Evolutionary conservation across 176 grass and related monocot genomes (phyloP).

Genomic region (Pharus latifolius): DNA sequence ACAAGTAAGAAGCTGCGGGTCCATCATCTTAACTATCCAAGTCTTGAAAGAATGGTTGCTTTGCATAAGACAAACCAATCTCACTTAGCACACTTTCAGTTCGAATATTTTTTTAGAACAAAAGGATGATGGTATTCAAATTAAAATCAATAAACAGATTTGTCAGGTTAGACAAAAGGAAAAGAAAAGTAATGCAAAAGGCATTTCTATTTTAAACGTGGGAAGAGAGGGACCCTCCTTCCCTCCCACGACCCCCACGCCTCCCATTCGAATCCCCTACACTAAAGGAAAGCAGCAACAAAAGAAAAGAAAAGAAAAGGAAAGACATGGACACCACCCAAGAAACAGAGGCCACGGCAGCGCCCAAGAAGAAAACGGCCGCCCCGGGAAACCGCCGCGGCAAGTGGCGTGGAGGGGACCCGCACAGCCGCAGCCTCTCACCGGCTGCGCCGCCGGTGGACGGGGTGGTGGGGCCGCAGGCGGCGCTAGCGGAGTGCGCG

Average conservation of each 20-base stretch:
- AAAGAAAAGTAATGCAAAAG: neutral
- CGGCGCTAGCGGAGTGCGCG: constrained; percentile 54
- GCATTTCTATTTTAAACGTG: neutral
- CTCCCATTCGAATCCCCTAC: neutral
- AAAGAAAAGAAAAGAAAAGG: neutral
- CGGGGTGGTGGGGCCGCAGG: neutral
- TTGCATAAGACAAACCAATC: neutral
- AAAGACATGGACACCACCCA: neutral
- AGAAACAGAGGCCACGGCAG: neutral
- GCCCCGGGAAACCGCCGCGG: neutral
- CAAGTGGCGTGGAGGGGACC: constrained; percentile 2
- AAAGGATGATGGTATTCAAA: too few relatives aligned
- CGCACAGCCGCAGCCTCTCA: neutral
- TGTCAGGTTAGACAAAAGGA: neutral
- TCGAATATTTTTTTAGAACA: too few relatives aligned
- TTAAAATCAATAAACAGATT: too few relatives aligned
- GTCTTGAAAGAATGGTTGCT: neutral
- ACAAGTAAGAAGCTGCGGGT: too few relatives aligned
- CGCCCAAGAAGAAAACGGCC: neutral
- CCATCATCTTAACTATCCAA: too few relatives aligned
- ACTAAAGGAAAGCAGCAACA: neutral
- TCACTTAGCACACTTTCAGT: constrained; percentile 4
- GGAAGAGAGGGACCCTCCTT: neutral
- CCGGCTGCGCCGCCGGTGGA: constrained; percentile 15
- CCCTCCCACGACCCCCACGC: neutral